Percentiles rank a stretch among this genome's conserved stretches.
phyloP scores from a whole-genome alignment of 2,329 filamentous ascomycete species.

The Penicillium rolfsii region DNA sequence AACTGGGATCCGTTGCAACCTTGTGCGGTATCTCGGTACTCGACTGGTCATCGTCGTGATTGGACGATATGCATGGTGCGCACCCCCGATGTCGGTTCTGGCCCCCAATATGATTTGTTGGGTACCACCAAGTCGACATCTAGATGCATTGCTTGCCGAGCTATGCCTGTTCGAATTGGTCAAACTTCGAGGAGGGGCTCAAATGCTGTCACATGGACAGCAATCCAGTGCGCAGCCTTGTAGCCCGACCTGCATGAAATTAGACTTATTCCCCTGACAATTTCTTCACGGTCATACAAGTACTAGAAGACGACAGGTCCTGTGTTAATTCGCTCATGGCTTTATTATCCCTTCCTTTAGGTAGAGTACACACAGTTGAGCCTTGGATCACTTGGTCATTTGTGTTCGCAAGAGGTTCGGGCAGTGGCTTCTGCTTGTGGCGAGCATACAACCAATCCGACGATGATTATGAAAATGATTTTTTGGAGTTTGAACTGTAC shows the following conservation, averaged over 20 bases:
- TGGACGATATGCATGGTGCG: background rate
- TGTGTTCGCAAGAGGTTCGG: background rate
- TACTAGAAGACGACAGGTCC: background rate
- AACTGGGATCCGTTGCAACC: background rate
- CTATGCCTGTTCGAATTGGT: background rate
- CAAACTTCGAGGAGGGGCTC: background rate
- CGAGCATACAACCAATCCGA: background rate
- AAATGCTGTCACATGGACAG: background rate
- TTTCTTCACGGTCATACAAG: background rate
- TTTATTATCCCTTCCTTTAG: background rate
- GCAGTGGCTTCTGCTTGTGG: background rate
- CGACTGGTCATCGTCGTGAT: background rate
- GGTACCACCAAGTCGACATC: background rate
- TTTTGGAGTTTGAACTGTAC: background rate
- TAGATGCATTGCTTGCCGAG: background rate
- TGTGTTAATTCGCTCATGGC: background rate
- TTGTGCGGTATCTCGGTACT: background rate
- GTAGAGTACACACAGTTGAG: background rate
- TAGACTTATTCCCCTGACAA: background rate
- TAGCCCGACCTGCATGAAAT: background rate
- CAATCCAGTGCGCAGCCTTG: background rate
- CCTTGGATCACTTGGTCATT: background rate
- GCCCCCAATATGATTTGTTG: background rate
- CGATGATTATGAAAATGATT: background rate
- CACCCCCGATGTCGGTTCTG: background rate